These are phyloP conservation scores for Penicillium corylophilum DNA, from an alignment of 2,329 filamentous ascomycete genomes.

Conservation along the genomic window DNA sequence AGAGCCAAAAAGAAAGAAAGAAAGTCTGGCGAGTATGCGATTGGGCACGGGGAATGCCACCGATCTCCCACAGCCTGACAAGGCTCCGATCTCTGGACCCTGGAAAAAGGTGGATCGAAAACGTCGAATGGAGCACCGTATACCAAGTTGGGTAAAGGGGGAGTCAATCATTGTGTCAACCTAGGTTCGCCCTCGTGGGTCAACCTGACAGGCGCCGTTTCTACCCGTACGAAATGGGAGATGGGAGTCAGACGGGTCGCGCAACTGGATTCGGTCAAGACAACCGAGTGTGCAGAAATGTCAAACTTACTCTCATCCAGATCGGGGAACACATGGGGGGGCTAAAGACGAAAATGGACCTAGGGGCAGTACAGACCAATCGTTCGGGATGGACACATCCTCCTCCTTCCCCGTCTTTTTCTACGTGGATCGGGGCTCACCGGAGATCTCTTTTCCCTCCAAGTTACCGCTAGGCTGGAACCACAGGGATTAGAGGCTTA, in stretches of 20 bases:
- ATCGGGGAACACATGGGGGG: background rate
- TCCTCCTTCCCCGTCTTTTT: background rate
- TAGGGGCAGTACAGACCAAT: slow-evolving; percentile 4
- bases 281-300: slow-evolving; percentile 18
- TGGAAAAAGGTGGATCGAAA: slow-evolving; percentile 19
- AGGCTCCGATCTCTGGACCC: slow-evolving; percentile 21
- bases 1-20: background rate
- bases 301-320: background rate
- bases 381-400: slow-evolving; percentile 14
- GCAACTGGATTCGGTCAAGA: slow-evolving; percentile 18
- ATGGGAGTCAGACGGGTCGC: slow-evolving; percentile 12
- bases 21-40: background rate
- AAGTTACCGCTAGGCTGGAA: slow-evolving; percentile 18
- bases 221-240: slow-evolving; percentile 17
- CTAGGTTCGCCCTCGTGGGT: background rate
- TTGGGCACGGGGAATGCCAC: slow-evolving; percentile 8
- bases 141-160: slow-evolving; percentile 17
- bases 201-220: slow-evolving; percentile 15
- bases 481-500: background rate
- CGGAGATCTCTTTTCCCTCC: slow-evolving; percentile 4
- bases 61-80: slow-evolving; percentile 11
- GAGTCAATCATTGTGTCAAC: slow-evolving; percentile 11
- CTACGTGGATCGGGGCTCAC: background rate
- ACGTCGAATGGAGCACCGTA: slow-evolving; percentile 19
- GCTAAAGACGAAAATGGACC: background rate